Evolutionary conservation across 768 basidiomycete genomes (phyloP).

Genomic region (Panellus pusillus): DNA sequence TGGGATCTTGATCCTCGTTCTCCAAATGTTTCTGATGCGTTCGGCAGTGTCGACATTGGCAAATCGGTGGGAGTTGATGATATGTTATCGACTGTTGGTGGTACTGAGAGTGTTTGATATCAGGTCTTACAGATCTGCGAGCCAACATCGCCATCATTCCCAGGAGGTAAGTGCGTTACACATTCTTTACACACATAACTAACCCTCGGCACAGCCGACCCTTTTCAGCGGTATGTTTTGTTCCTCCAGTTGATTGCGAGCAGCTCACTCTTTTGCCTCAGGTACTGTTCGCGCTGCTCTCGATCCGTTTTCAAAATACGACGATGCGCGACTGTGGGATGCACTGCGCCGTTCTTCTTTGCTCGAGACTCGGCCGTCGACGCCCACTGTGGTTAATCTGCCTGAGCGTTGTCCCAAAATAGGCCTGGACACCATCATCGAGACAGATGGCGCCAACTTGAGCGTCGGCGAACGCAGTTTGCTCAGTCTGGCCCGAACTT

Average conservation of each 20-base stretch:
- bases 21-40: no score
- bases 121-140: constrained; percentile 54
- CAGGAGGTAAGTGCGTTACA: constrained; percentile 55
- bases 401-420: constrained; percentile 42
- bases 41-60: no score
- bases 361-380: constrained; percentile 25
- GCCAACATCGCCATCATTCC: constrained; percentile 67
- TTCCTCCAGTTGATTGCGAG: no score
- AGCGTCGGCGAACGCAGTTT: constrained; percentile 72
- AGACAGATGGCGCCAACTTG: constrained; percentile 73
- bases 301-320: constrained; percentile 62
- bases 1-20: no score
- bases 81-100: no score
- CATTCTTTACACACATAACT: neutral
- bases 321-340: constrained; percentile 67
- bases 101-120: no score
- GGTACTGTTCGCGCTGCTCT: constrained; percentile 13
- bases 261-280: neutral
- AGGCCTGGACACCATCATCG: constrained; percentile 70
- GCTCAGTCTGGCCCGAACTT: constrained; percentile 75
- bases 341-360: constrained; percentile 61
- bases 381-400: constrained; percentile 28
- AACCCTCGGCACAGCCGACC: constrained; percentile 38
- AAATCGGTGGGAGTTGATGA: no score
- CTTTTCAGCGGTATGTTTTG: constrained; percentile 58